These are phyloP conservation scores for Tympanopsis confertula DNA, from an alignment of 2,329 filamentous ascomycete species.

Conservation along the genomic window DNA sequence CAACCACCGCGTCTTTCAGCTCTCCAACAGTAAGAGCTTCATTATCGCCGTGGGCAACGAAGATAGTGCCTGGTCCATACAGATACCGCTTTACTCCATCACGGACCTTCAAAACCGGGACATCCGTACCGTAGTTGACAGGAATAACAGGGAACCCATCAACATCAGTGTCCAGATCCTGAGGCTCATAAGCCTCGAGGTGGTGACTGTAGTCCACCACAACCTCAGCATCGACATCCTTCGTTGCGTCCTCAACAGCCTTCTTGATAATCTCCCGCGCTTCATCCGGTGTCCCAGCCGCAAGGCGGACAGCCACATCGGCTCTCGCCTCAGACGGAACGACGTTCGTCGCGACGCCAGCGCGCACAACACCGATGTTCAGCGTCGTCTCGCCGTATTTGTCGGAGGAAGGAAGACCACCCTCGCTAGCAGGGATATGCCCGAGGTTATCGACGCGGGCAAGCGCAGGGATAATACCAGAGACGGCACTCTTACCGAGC, in stretches of 20 bases:
- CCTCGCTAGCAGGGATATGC: not conserved
- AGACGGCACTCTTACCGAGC: constrained; percentile 1
- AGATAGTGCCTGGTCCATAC: constrained; percentile 1
- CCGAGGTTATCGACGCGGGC: not conserved
- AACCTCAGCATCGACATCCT: not conserved
- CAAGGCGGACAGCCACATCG: not conserved
- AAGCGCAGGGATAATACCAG: not conserved
- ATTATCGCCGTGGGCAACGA: not conserved
- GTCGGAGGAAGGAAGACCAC: not conserved
- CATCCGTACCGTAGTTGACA: not conserved
- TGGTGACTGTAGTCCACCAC: not conserved
- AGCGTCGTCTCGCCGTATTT: not conserved
- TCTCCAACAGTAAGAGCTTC: not conserved
- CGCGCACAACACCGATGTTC: not conserved
- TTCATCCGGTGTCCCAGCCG: not conserved
- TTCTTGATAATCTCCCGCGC: not conserved
- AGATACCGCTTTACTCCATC: constrained; percentile 1
- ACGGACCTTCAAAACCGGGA: not conserved
- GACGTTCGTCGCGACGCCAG: not conserved
- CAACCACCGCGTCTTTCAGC: not conserved
- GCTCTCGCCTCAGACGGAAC: not conserved
- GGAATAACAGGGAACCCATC: not conserved
- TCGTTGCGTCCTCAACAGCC: not conserved
- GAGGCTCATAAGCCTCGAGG: not conserved
- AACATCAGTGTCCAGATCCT: constrained; percentile 1